Evolutionary conservation across 805 yeast genomes (phyloP).

Genomic region (Saccharomycopsis capsularis): DNA sequence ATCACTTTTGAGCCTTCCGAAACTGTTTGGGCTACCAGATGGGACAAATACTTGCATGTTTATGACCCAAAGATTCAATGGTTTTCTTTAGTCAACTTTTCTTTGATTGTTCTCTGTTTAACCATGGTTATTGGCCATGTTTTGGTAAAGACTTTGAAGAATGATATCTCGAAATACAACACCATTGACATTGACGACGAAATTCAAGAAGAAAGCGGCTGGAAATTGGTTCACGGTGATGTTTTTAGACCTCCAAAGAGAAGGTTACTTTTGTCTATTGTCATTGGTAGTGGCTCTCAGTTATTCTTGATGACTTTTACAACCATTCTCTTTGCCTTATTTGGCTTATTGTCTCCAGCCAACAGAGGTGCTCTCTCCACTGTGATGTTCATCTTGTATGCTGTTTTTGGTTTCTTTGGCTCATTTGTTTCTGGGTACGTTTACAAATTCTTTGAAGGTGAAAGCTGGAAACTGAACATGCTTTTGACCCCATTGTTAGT

Average conservation of each 20-base stretch:
- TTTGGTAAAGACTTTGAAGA: constrained; percentile 68
- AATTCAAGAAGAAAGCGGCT: constrained; percentile 87
- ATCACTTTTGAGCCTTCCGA: constrained; percentile 62
- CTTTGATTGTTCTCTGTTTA: constrained; percentile 70
- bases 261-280: constrained; percentile 64
- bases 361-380: constrained; percentile 92
- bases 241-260: constrained; percentile 79
- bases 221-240: constrained; percentile 95
- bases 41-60: constrained; percentile 94
- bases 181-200: constrained; percentile 72
- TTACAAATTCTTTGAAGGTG: constrained; percentile 88
- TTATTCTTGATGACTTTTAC: constrained; percentile 66
- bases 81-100: constrained; percentile 86
- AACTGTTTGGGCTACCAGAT: constrained; percentile 94
- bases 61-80: constrained; percentile 92
- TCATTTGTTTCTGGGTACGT: constrained; percentile 81
- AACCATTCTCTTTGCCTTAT: constrained; percentile 73
- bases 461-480: constrained; percentile 83
- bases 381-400: constrained; percentile 77
- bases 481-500: constrained; percentile 74
- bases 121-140: constrained; percentile 75
- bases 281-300: constrained; percentile 87
- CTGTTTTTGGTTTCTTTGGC: constrained; percentile 73
- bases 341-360: constrained; percentile 89
- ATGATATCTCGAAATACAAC: constrained; percentile 82